Conservation (phyloP, 2,329 filamentous ascomycete genomes). For the Hypoxylon rubiginosum region DNA sequence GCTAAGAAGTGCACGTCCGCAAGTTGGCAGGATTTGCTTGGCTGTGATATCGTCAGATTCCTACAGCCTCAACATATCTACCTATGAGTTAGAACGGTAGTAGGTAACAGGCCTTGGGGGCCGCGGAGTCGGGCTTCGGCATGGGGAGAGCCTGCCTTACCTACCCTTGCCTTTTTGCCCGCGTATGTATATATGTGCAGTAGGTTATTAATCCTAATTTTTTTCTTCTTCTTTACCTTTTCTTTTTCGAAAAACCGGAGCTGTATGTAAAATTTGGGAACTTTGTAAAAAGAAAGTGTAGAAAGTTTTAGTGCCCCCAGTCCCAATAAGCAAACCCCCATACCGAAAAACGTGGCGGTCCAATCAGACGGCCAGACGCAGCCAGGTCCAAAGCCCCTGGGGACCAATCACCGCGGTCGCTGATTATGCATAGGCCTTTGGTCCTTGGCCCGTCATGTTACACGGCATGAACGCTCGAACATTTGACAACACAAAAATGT, state of each 20-base stretch:
- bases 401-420: slow-evolving; percentile 3
- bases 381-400: not conserved
- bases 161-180: no score
- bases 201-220: not conserved
- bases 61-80: not conserved
- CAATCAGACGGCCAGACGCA: not conserved
- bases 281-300: no score
- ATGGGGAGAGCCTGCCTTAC: no score
- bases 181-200: no score
- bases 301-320: no score
- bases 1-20: no score
- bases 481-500: not conserved
- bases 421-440: slow-evolving; percentile 37
- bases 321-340: not conserved
- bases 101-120: no score
- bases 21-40: not conserved
- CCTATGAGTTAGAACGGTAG: not conserved
- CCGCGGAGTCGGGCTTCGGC: not conserved
- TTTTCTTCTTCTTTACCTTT: no score
- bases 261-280: no score
- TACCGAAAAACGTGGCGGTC: not conserved
- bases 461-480: not conserved
- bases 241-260: no score
- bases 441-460: slow-evolving; percentile 1
- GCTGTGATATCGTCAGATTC: not conserved